Evolutionary conservation across 495 filamentous ascomycete genomes (phyloP), one percentile per base, ranked within the genome.

Genomic region (Aspergillus kassunensis): DNA sequence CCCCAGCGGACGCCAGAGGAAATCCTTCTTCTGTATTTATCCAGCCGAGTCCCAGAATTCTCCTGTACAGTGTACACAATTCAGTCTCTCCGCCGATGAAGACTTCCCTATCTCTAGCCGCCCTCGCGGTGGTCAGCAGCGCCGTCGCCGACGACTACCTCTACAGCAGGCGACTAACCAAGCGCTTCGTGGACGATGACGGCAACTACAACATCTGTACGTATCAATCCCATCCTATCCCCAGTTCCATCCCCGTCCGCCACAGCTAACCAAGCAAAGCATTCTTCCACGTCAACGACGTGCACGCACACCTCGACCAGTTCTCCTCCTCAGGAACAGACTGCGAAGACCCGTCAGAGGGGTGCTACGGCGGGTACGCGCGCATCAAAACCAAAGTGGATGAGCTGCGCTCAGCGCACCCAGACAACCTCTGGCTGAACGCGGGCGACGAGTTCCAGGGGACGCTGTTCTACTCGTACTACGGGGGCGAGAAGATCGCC

Each of bases 381-480:
- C 43, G 43, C 15, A 45, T 45, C 43, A 45, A 45, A 29, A 45
- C 43, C 27, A 45, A 45, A 18, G 43, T 45, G 16, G 10, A 33
- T 10, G 43, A 45, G 43, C 27, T 45, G 27, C 43, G 43, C 27
- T 27, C 33, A 3, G 1, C 33, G 27, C 34, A 45, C 43, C 43
- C 43, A 7, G 43, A 45, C 9, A 45, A 45, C 27, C 18, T 45
- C 29, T 45, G 43, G 43, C 43, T 45, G 4, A 45, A 45, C n/a
- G 43, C 43, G 7, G 43, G 43, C 43, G 43, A 45, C 16, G 43
- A 45, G 27, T 45, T 45, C 27, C 43, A 45, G 43, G 43, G 43
- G 16, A 45, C 43, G 2, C 43, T 45, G 10, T 45, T 45, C 43
- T 45, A 45, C 43, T 6, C 6, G 27, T 45, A 45, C 29, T 45